phyloP scores from a whole-genome alignment of 2,329 filamentous ascomycete genomes.

The Calonectria pseudoturangicola region DNA sequence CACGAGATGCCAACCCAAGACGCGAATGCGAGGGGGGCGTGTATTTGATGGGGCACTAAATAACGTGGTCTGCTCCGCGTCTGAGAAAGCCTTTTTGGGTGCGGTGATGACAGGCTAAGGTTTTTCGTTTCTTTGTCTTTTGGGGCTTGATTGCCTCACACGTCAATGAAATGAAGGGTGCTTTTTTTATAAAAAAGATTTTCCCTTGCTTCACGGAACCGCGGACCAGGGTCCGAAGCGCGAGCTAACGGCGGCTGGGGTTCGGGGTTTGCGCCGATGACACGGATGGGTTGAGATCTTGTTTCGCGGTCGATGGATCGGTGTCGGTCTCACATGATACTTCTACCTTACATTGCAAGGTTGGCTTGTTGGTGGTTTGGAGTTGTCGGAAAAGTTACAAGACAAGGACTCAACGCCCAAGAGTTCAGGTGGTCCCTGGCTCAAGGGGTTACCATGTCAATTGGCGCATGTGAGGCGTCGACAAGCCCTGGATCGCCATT shows the following conservation, averaged over 20 bases:
- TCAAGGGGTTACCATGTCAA: conserved; percentile 23
- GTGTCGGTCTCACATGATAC: conserved; percentile 44
- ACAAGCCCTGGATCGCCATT: conserved; percentile 30
- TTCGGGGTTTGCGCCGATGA: conserved; percentile 39
- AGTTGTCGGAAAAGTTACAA: conserved; percentile 24
- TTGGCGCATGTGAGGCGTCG: conserved; percentile 29
- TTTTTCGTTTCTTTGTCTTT: conserved; percentile 9
- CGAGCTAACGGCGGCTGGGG: conserved; percentile 38
- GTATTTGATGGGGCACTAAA: conserved; percentile 22
- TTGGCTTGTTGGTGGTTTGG: conserved; percentile 25
- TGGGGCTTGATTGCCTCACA: conserved; percentile 13
- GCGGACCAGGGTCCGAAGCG: conserved; percentile 28
- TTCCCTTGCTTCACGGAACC: conserved; percentile 23
- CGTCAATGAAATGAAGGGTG: conserved; percentile 1
- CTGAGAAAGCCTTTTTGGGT: conserved; percentile 35
- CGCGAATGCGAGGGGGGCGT: conserved; percentile 37
- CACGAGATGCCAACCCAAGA: conserved; percentile 34
- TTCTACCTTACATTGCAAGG: conserved; percentile 23
- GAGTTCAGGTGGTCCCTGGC: conserved; percentile 25
- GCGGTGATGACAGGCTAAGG: conserved; percentile 27
- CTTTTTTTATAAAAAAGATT: conserved; percentile 3
- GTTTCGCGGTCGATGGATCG: conserved; percentile 50
- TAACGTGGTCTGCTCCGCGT: conserved; percentile 40
- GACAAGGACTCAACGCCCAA: conserved; percentile 21
- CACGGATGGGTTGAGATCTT: conserved; percentile 48